Evolutionary conservation across 1,284 basidiomycete species (phyloP).

Genomic region (Peniophora sp.): DNA sequence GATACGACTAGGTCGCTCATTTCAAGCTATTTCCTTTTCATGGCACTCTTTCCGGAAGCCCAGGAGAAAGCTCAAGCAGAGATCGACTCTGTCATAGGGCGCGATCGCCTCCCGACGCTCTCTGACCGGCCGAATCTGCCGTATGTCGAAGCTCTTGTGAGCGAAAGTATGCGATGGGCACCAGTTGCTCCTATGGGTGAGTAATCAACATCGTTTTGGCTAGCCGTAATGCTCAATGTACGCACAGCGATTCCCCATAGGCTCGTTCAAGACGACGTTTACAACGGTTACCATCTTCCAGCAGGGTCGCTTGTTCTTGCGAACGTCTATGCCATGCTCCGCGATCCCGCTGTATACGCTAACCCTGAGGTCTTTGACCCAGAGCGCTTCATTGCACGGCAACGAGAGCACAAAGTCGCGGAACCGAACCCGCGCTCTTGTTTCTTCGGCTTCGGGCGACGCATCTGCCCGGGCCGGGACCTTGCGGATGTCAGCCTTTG

Average conservation of each 20-base stretch:
- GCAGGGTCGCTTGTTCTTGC: slow-evolving; percentile 8
- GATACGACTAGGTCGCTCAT: slow-evolving; percentile 15
- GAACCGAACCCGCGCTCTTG: slow-evolving; percentile 10
- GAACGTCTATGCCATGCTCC: slow-evolving; percentile 11
- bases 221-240: not conserved
- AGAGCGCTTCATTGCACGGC: slow-evolving; percentile 6
- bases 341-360: slow-evolving; percentile 7
- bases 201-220: too few species aligned
- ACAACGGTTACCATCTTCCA: slow-evolving; percentile 10
- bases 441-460: slow-evolving; percentile 13
- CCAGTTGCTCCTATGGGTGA: slow-evolving; percentile 9
- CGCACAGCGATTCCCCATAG: slow-evolving; percentile 7
- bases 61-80: slow-evolving; percentile 22
- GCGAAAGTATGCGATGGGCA: slow-evolving; percentile 20
- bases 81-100: slow-evolving; percentile 19
- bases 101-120: slow-evolving; percentile 17
- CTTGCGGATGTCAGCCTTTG: slow-evolving; percentile 18
- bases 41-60: slow-evolving; percentile 20
- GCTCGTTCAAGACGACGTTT: slow-evolving; percentile 8
- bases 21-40: slow-evolving; percentile 19
- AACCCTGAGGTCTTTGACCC: slow-evolving; percentile 9
- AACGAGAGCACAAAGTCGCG: not conserved
- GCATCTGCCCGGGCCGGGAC: slow-evolving; percentile 12
- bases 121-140: slow-evolving; percentile 19
- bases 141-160: slow-evolving; percentile 20